These are phyloP conservation scores for Trametes polyzona DNA, from an alignment of 1,284 basidiomycete genomes.

Conservation along the genomic window DNA sequence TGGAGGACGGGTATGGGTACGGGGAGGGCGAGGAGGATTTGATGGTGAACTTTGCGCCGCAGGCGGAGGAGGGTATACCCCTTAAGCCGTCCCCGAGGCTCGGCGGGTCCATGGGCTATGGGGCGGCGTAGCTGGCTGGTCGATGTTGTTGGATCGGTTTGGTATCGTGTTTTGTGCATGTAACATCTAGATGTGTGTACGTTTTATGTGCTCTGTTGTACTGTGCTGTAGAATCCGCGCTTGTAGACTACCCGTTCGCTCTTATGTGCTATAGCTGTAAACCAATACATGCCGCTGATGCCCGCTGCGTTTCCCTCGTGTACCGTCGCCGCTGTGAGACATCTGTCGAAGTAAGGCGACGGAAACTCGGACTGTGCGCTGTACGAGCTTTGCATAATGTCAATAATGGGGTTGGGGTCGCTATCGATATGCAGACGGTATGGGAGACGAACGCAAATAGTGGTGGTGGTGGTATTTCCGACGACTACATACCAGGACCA, in stretches of 20 bases:
- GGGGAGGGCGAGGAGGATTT: conserved; percentile 37
- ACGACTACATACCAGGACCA: no score
- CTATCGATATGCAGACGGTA: no score
- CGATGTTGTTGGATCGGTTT: no score
- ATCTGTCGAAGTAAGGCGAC: no score
- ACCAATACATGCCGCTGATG: background rate
- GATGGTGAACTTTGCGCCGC: conserved; percentile 37
- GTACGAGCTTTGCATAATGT: no score
- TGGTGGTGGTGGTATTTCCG: no score
- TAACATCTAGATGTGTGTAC: conserved; percentile 7
- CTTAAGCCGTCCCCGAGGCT: conserved; percentile 39
- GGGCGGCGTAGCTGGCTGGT: conserved; percentile 17
- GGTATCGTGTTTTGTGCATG: background rate
- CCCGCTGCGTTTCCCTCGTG: no score
- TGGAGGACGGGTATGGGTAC: conserved; percentile 35
- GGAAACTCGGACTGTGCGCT: no score
- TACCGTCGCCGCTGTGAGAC: background rate
- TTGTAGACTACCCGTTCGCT: conserved; percentile 2
- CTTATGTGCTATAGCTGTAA: background rate
- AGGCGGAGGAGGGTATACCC: conserved; percentile 37
- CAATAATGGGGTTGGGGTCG: no score
- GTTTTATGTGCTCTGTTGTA: conserved; percentile 5
- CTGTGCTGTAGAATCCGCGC: background rate
- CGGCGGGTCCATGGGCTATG: conserved; percentile 27
- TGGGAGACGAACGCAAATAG: no score